Evolutionary conservation across 768 basidiomycete genomes (phyloP).

Genomic region (Pulveroboletus ravenelii): DNA sequence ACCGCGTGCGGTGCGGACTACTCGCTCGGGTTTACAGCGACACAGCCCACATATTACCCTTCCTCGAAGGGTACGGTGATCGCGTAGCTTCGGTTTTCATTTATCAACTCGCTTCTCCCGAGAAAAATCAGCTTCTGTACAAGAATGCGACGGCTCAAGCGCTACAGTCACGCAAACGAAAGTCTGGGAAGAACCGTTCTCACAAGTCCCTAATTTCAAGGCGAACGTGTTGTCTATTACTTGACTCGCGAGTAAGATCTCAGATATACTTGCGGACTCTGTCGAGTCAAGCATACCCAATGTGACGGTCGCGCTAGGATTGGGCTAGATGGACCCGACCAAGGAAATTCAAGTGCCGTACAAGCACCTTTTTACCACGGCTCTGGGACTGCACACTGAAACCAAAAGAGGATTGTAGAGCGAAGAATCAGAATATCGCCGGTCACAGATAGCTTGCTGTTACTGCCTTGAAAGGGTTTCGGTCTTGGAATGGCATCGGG

Average conservation of each 20-base stretch:
- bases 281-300: constrained; percentile 26
- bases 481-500: neutral
- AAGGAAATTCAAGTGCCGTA: constrained; percentile 32
- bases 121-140: neutral
- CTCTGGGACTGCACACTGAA: constrained; percentile 36
- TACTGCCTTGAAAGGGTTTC: neutral
- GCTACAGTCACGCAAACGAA: neutral
- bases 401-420: too few species aligned
- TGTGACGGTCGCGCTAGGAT: constrained; percentile 31
- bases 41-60: too few species aligned
- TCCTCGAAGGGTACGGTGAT: neutral
- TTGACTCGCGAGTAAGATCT: neutral
- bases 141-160: too few species aligned
- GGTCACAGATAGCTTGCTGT: constrained; percentile 35
- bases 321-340: constrained; percentile 21
- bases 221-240: too few species aligned
- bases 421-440: constrained; percentile 28
- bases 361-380: constrained; percentile 34
- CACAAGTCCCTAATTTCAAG: neutral
- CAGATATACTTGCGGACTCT: neutral
- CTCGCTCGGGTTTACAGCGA: neutral
- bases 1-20: neutral
- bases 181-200: neutral
- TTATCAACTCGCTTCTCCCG: neutral
- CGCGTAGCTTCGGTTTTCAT: neutral